Percentiles rank a stretch among this genome's conserved stretches.
phyloP scores from a whole-genome alignment of 371 early-diverging fungal species.

The Ordospora colligata region DNA sequence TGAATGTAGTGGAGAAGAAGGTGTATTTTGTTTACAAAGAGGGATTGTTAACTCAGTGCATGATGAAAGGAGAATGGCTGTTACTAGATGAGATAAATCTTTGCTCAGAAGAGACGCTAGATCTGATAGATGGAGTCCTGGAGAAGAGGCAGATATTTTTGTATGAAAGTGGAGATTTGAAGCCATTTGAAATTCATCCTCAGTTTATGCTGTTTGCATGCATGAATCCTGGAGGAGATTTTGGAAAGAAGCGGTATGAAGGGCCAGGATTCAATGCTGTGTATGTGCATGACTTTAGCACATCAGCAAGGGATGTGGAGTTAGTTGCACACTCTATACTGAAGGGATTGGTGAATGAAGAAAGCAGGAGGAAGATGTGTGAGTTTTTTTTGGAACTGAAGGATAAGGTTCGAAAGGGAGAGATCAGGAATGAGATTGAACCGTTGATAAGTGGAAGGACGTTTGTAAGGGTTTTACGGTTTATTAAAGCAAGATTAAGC shows the following conservation, averaged over 20 bases:
- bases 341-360: conserved; percentile 23
- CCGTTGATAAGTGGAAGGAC: conserved; percentile 87
- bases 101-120: conserved; percentile 81
- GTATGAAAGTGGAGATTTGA: conserved; percentile 15
- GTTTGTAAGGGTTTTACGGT: conserved; percentile 71
- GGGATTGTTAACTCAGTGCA: conserved; percentile 78
- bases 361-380: conserved; percentile 57
- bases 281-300: conserved; percentile 45
- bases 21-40: conserved; percentile 78
- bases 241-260: conserved; percentile 79
- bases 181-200: conserved; percentile 66
- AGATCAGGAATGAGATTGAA: conserved; percentile 72
- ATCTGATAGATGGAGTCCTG: conserved; percentile 72
- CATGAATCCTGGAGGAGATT: conserved; percentile 95
- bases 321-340: conserved; percentile 70
- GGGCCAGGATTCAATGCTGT: conserved; percentile 26
- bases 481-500: conserved; percentile 64
- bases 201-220: conserved; percentile 92
- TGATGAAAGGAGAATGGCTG: conserved; percentile 83
- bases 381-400: conserved; percentile 72
- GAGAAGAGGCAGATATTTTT: conserved; percentile 60
- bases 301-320: conserved; percentile 66
- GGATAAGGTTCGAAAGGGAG: conserved; percentile 65
- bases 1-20: conserved; percentile 62
- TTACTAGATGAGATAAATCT: conserved; percentile 96